Conservation (phyloP, 2,329 filamentous ascomycete species). For the Venturiaceae sp. region DNA sequence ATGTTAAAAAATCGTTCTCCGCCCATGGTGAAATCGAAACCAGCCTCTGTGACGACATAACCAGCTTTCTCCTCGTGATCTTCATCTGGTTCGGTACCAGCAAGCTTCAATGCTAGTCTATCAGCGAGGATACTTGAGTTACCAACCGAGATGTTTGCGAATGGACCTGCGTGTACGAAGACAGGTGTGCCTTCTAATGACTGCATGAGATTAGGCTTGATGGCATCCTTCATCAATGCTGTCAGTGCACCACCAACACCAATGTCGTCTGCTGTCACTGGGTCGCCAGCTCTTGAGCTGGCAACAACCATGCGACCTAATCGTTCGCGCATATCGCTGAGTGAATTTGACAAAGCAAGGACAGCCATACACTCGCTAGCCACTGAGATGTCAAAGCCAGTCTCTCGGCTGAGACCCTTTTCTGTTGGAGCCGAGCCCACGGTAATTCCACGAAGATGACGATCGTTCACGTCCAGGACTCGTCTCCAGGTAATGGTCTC, state of each 20-base stretch:
- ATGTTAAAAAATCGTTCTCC: constrained; percentile 99
- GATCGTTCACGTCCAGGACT: constrained; percentile 94
- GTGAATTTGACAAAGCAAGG: constrained; percentile 79
- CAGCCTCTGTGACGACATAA: constrained; percentile 92
- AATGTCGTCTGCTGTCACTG: constrained; percentile 92
- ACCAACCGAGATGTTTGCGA: constrained; percentile 96
- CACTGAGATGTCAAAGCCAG: constrained; percentile 95
- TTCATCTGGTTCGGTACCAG: constrained; percentile 88
- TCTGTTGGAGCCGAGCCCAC: constrained; percentile 84
- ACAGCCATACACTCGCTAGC: constrained; percentile 99
- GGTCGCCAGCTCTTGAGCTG: constrained; percentile 73
- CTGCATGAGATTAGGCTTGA: constrained; percentile 99
- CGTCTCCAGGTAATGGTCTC: constrained; percentile 96
- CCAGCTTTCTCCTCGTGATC: constrained; percentile 73
- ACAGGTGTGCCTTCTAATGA: constrained; percentile 94
- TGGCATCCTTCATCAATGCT: constrained; percentile 93
- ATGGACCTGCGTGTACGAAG: constrained; percentile 94
- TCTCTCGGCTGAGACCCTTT: constrained; percentile 78
- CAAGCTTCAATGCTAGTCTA: constrained; percentile 89
- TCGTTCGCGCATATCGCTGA: constrained; percentile 84
- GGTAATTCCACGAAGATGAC: constrained; percentile 81
- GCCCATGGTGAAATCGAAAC: constrained; percentile 99
- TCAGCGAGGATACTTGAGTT: constrained; percentile 93
- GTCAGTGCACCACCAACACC: constrained; percentile 87
- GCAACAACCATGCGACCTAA: constrained; percentile 94